Conservation (phyloP, 768 basidiomycete species). For the Mycena leptocephala region DNA sequence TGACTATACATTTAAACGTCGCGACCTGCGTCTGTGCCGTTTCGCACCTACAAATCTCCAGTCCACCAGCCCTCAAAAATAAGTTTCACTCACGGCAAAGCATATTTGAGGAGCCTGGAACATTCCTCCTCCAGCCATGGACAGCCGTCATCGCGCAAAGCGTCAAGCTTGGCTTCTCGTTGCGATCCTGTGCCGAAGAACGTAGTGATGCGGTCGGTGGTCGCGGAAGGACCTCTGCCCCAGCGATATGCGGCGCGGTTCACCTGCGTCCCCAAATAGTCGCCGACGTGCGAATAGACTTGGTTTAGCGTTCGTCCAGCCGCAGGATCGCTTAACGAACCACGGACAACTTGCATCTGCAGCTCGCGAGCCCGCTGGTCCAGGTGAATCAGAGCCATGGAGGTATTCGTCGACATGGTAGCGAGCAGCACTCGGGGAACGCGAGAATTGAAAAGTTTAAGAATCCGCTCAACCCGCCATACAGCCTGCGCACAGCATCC, state of each 20-base stretch:
- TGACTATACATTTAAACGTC: too few relatives aligned
- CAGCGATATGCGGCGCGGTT: background rate
- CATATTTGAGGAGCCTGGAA: background rate
- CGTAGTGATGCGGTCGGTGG: background rate
- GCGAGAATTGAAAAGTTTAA: too few relatives aligned
- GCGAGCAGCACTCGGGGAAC: too few relatives aligned
- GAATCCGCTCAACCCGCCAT: too few relatives aligned
- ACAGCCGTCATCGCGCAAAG: background rate
- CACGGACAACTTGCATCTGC: too few relatives aligned
- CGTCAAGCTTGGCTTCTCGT: background rate
- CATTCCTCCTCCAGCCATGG: background rate
- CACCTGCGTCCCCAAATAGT: background rate
- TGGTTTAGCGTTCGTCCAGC: background rate
- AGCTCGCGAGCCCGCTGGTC: background rate
- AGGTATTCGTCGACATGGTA: background rate
- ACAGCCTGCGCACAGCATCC: too few relatives aligned
- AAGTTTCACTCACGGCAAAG: background rate
- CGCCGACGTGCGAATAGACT: background rate
- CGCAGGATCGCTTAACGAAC: background rate
- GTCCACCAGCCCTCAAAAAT: background rate
- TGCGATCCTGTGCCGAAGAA: background rate
- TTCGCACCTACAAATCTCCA: background rate
- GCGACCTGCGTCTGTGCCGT: too few relatives aligned
- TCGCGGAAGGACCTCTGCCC: background rate
- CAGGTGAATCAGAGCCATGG: background rate